A percentile compares a stretch with the other conserved stretches of the same genome.
These are phyloP conservation scores for Limnomonas spitsbergensis DNA, from an alignment of 139 green algal genomes.

Conservation along the genomic window DNA sequence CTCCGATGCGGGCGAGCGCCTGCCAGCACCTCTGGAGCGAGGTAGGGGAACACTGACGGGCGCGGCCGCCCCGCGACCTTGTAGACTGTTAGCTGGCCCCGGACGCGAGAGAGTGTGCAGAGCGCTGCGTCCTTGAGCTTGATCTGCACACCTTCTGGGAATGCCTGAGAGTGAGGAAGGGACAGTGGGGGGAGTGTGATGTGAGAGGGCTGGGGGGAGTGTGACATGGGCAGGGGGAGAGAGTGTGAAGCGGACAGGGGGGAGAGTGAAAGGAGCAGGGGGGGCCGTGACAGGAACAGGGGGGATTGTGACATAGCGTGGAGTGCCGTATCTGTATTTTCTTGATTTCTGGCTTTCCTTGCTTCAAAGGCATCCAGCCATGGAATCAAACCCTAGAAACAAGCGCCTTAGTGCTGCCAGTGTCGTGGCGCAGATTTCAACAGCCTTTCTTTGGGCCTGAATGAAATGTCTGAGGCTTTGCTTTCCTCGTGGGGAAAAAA, in stretches of 20 bases:
- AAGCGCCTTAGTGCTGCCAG: too few species aligned
- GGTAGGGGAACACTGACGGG: background rate
- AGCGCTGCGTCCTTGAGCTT: background rate
- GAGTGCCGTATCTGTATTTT: background rate
- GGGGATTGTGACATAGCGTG: background rate
- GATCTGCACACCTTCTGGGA: background rate
- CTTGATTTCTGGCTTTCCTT: background rate
- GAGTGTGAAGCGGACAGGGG: background rate
- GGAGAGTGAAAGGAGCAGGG: background rate
- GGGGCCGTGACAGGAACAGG: background rate
- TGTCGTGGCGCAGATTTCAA: too few species aligned
- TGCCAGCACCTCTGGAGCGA: conserved; percentile 1
- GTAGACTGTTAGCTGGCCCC: background rate
- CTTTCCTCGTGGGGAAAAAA: too few species aligned
- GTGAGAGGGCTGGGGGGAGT: background rate
- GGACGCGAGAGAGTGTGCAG: background rate
- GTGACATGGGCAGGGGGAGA: background rate
- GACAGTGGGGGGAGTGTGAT: background rate
- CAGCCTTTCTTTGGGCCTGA: too few species aligned
- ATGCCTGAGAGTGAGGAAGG: background rate
- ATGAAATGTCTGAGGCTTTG: too few species aligned
- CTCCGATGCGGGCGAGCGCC: background rate
- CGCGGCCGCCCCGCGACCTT: background rate
- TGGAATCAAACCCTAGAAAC: too few species aligned
- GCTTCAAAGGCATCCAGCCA: too few species aligned